Evolutionary conservation across 2,329 filamentous ascomycete species (phyloP).

Genomic region (Fusarium piperis): DNA sequence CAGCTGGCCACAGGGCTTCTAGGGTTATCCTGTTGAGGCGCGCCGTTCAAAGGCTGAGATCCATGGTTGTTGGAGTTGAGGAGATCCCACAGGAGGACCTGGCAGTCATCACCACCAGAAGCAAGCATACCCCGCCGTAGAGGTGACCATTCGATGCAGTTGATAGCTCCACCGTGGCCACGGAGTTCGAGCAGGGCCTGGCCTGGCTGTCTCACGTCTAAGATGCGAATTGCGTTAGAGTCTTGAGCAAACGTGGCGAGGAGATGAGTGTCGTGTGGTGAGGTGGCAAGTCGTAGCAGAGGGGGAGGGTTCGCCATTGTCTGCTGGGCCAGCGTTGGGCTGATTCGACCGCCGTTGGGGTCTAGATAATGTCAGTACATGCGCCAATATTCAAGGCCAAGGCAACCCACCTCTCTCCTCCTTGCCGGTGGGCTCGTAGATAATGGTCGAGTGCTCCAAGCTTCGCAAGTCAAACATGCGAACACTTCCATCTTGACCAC

Average conservation of each 20-base stretch:
- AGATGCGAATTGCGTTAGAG: slow-evolving; percentile 89
- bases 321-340: slow-evolving; percentile 79
- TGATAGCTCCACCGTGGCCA: slow-evolving; percentile 85
- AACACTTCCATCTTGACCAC: slow-evolving; percentile 95
- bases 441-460: slow-evolving; percentile 97
- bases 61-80: slow-evolving; percentile 67
- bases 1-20: slow-evolving; percentile 79
- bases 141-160: slow-evolving; percentile 96
- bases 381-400: not conserved
- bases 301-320: slow-evolving; percentile 82
- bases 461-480: slow-evolving; percentile 98
- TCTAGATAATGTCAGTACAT: slow-evolving; percentile 50
- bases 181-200: slow-evolving; percentile 93
- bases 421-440: slow-evolving; percentile 96
- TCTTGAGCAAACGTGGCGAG: slow-evolving; percentile 97
- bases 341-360: slow-evolving; percentile 69
- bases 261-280: slow-evolving; percentile 93
- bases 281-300: slow-evolving; percentile 83
- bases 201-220: slow-evolving; percentile 95
- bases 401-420: slow-evolving; percentile 70
- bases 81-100: slow-evolving; percentile 94
- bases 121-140: slow-evolving; percentile 86
- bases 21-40: slow-evolving; percentile 63
- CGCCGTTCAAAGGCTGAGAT: slow-evolving; percentile 58
- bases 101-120: slow-evolving; percentile 89